Base-by-base conservation (phyloP, 2,329 filamentous ascomycete genomes). In the Madurella mycetomatis region DNA sequence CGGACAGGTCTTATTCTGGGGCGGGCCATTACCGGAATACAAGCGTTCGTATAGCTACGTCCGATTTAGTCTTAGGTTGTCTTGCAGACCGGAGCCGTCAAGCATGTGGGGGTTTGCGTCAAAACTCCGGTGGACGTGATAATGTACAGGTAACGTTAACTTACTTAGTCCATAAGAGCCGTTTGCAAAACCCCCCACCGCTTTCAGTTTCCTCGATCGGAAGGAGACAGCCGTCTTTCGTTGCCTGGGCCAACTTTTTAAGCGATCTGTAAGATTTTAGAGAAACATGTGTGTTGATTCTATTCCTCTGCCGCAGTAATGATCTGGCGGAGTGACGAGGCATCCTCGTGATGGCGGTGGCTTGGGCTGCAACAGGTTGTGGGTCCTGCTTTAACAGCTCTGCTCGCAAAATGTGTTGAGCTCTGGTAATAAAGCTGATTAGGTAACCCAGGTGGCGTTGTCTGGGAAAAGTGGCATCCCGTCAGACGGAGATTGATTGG, bases 1-100 rank as follows among this genome's bases (percentile, higher is more conserved):
- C 13, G 39, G 1, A 19, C 63, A 89, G 86, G 81, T 65, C 76
- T 86, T 60, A 86, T 86, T 60, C 68, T 86, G 40, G 84, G 84
- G 53, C 76, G 84, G 60, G 83, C 83, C 9, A 86, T 87, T 56
- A 87, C 84, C 39, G 87, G 87, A 9, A 70, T 90, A 16, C 88
- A 91, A 69, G 87, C 86, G n/a, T 91, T 91, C 72, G 83, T 68
- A 43, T 70, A 78, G 79, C 71, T 31, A 9, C 43, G 25, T 16
- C 15, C 25, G 25, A 46, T 25, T 25, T 17, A 13, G 9, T 15
- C 43, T 11, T 11, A 32, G 32, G 25, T 31, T 25, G 25, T 25
- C 25, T 7, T 25, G 4, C 4, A 25, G 25, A 7, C 25, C 25
- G 4, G 25, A 25, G 25, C 25, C 25, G 7, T 25, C 25, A 25